phyloP scores from a whole-genome alignment of 768 basidiomycete genomes.

The Lentinus brumalis region DNA sequence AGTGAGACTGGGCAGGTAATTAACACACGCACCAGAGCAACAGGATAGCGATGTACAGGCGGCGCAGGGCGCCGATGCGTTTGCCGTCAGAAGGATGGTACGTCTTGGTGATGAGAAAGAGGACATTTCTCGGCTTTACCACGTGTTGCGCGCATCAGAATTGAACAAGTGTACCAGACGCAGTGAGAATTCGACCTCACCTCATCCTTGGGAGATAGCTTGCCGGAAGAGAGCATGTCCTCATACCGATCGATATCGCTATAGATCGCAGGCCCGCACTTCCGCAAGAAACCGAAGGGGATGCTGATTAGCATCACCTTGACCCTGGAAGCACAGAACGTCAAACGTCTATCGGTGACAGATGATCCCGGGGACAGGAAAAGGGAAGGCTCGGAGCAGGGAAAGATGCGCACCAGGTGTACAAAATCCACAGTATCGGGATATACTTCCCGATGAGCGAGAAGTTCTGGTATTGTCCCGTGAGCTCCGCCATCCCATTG shows the following conservation, averaged over 20 bases:
- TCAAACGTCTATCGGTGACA: conserved; percentile 11
- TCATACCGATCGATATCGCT: conserved; percentile 22
- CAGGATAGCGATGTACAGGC: conserved; percentile 30
- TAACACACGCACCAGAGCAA: conserved; percentile 28
- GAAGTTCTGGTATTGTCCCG: conserved; percentile 35
- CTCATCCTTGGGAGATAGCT: conserved; percentile 12
- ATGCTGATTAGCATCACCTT: conserved; percentile 24
- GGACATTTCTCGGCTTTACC: conserved; percentile 18
- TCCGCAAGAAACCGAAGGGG: conserved; percentile 23
- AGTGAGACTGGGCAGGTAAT: background rate
- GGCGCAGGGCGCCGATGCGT: conserved; percentile 17
- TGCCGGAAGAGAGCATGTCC: conserved; percentile 12
- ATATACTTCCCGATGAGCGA: conserved; percentile 29
- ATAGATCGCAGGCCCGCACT: conserved; percentile 21
- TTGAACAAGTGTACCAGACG: background rate
- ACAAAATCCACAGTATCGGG: conserved; percentile 27
- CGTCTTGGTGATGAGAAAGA: conserved; percentile 23
- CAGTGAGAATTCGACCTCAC: conserved; percentile 1
- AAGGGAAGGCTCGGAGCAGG: background rate
- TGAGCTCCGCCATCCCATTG: conserved; percentile 30
- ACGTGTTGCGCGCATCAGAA: background rate
- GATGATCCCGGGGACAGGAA: conserved; percentile 12
- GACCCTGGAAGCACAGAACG: conserved; percentile 15
- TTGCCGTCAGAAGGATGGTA: conserved; percentile 12
- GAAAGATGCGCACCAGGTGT: conserved; percentile 25